Conservation (phyloP, 768 basidiomycete species). For the Roridomyces roridus region DNA sequence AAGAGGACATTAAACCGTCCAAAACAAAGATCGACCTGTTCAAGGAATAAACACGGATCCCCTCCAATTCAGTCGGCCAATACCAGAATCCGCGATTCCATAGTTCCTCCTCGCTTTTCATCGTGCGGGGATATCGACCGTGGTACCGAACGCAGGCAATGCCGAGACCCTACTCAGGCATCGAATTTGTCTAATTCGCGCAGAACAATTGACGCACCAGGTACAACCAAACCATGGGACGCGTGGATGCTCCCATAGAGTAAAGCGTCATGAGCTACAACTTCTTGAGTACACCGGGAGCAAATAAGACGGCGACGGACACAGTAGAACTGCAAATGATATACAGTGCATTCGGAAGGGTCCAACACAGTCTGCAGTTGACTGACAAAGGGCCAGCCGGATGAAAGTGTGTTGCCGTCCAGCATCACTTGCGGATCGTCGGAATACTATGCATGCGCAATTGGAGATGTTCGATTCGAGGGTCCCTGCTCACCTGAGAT, state of each 20-base stretch:
- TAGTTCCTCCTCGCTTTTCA: background rate
- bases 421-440: background rate
- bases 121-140: background rate
- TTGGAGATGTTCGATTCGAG: too few species aligned
- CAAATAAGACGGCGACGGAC: background rate
- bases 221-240: background rate
- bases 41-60: too few species aligned
- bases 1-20: conserved; percentile 44
- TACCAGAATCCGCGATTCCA: conserved; percentile 1
- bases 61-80: too few species aligned
- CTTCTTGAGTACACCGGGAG: too few species aligned
- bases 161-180: background rate
- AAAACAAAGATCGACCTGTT: conserved; percentile 32
- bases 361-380: background rate
- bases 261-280: background rate
- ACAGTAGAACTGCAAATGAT: background rate
- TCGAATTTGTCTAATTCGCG: background rate
- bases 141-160: background rate
- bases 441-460: background rate
- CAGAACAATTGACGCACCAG: background rate
- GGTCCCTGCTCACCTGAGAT: background rate
- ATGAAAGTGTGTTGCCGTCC: background rate
- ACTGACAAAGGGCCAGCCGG: background rate
- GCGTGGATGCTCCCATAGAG: background rate
- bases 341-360: background rate